Percentiles rank a stretch among this genome's conserved stretches.
Conservation (phyloP, 1,139 yeast species). For the Yamadazyma kanchanaburiensis region DNA sequence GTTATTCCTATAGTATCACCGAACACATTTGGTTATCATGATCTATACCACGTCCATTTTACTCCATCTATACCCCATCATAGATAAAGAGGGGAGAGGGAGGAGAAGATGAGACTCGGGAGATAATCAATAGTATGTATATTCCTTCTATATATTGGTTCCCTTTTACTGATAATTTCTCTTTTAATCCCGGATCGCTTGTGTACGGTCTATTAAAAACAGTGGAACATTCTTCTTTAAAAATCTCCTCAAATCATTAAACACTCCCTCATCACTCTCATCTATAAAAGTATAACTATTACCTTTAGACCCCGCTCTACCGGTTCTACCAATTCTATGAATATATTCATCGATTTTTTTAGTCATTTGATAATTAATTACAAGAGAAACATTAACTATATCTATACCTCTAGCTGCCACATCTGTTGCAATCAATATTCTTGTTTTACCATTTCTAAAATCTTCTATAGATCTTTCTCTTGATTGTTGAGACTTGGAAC, state of each 20-base stretch:
- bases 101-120: too few species aligned
- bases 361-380: constrained; percentile 83
- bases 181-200: constrained; percentile 11
- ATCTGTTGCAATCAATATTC: constrained; percentile 84
- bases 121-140: too few species aligned
- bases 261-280: constrained; percentile 51
- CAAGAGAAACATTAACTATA: constrained; percentile 79
- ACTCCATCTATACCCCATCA: too few species aligned
- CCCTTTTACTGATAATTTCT: too few species aligned
- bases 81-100: too few species aligned
- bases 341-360: constrained; percentile 76
- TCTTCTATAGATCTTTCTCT: constrained; percentile 75
- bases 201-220: constrained; percentile 39
- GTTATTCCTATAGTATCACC: too few species aligned
- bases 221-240: constrained; percentile 49
- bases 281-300: constrained; percentile 69
- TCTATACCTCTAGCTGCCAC: constrained; percentile 98
- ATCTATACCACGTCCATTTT: too few species aligned
- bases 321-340: constrained; percentile 95
- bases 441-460: constrained; percentile 58
- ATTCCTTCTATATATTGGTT: too few species aligned
- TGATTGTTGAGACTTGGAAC: constrained; percentile 82
- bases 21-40: too few species aligned
- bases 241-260: constrained; percentile 50
- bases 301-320: constrained; percentile 86